Evolutionary conservation across 2,329 filamentous ascomycete genomes (phyloP), one percentile per base, ranked within the genome.

Genomic region (Penicillium brevicompactum): DNA sequence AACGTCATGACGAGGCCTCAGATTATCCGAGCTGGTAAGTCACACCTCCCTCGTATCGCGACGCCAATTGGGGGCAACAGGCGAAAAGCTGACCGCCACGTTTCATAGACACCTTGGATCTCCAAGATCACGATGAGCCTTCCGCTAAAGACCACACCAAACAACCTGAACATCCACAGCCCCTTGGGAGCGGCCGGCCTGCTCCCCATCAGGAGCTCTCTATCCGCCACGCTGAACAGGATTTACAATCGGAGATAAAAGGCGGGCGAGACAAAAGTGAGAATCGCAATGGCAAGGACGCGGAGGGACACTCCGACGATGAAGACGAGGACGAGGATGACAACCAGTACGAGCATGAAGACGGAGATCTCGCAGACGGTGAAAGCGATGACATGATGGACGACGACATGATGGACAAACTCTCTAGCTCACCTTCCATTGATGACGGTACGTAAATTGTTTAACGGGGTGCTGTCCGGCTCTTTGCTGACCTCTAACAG

Each of bases 401-500:
- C 70, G 87, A 97, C 76, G 93, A 97, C 75, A 87, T 96, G 87
- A 91, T 96, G 89, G 94, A 97, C 80, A 94, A 94, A 76, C 97
- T 99, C 64, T 97, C 93, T 68, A 97, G 92, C 76, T 97, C 93
- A 68, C 94, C 94, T 71, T 97, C 93, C 67, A 99, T 99, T 76
- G 92, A 96, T 82, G 93, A 97, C 88, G 93, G 93, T 99, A 46
- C n/a, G 57, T 54, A 32, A 9, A 44, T 90, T 80, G 88, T 34
- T 7, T 21, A 9, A n/a, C 9, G 3, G 13, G 14, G 13, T 14
- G 13, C 10, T 11, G 27, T 3, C 14, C 16, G 16, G 27, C 21
- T 18, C 14, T 10, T 34, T 11, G 87, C 91, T 96, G 92, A 96
- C 89, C 85, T 83, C 83, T 88, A 76, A 75, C 81, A 97, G 94